A percentile compares a stretch with the other conserved stretches of the same genome.
These are phyloP conservation scores for Danielia reshetovae DNA, from an alignment of 805 yeast species.

Conservation along the genomic window DNA sequence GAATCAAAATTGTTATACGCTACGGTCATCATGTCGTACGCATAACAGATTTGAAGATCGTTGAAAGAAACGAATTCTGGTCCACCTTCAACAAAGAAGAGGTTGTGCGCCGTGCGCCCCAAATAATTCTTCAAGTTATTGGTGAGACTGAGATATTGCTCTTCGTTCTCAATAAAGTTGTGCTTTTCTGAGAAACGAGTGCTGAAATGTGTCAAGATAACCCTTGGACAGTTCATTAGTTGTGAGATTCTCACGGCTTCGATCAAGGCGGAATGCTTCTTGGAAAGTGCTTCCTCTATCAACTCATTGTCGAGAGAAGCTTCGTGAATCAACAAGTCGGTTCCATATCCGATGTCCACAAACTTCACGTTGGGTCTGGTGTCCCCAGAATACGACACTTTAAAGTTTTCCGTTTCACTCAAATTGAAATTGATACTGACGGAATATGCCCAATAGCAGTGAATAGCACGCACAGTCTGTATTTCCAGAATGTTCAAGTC, in stretches of 20 bases:
- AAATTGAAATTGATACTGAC: conserved; percentile 54
- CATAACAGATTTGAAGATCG: conserved; percentile 37
- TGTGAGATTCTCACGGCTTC: conserved; percentile 76
- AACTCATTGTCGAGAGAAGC: conserved; percentile 85
- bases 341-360: conserved; percentile 57
- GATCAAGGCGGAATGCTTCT: conserved; percentile 82
- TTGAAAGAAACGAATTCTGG: conserved; percentile 16
- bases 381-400: conserved; percentile 89
- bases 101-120: conserved; percentile 21
- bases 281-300: conserved; percentile 70
- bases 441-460: conserved; percentile 77
- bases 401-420: conserved; percentile 42
- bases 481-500: conserved; percentile 44
- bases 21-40: conserved; percentile 37
- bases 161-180: conserved; percentile 23
- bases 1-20: conserved; percentile 23
- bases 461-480: conserved; percentile 71
- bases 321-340: conserved; percentile 85
- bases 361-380: conserved; percentile 77
- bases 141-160: conserved; percentile 20
- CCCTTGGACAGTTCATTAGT: conserved; percentile 65
- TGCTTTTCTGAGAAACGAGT: conserved; percentile 62
- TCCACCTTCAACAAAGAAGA: conserved; percentile 16
- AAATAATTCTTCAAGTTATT: conserved; percentile 27
- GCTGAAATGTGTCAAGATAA: conserved; percentile 87